Base-by-base conservation (phyloP, 495 filamentous ascomycete species). In the Aspergillus sparsus region DNA sequence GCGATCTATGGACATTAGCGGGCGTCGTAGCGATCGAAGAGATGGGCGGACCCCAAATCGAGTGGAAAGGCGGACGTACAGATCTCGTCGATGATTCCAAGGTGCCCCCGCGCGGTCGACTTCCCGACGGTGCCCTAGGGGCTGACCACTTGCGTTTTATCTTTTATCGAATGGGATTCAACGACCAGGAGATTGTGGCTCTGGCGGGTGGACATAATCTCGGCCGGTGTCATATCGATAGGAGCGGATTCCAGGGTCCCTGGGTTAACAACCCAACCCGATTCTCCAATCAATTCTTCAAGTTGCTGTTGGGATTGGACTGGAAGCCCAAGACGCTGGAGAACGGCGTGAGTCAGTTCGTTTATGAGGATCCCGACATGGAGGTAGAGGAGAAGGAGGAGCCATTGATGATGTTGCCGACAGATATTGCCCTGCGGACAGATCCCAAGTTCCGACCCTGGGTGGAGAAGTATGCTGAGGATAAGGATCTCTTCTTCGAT, bases 231-330 rank as follows among this genome's bases (percentile, higher is more conserved):
- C 83, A 87, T 63, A 68, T 57, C n/a, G 82, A 87, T 64, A 78
- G 84, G 13, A 81, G 76, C 37, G 85, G 84, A 11, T 88, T 86
- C 64, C 73, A 85, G 39, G 83, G 84, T 0, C 76, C 83, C 46
- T 87, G 84, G 85, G 83, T 86, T 52, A 84, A 85, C 60, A 85
- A 83, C 66, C 84, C 84, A 55, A 87, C 82, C 6, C 76, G 84
- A 18, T 87, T 87, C 73, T 83, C 79, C 32, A 87, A 87, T 65
- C 82, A 83, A 62, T 88, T 85, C 63, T 87, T 82, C 75, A 74
- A 77, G 58, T 64, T 87, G 55, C 60, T 87, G 62, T 69, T 83
- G 9, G 74, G 75, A 37, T 68, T 84, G 51, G 76, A 81, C 57
- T 88, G 83, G 84, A 78, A 74, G 72, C 74, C 73, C 18, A 81